These are phyloP conservation scores for Rhodotorula sp. DNA, from an alignment of 1,284 basidiomycete species.

Conservation along the genomic window DNA sequence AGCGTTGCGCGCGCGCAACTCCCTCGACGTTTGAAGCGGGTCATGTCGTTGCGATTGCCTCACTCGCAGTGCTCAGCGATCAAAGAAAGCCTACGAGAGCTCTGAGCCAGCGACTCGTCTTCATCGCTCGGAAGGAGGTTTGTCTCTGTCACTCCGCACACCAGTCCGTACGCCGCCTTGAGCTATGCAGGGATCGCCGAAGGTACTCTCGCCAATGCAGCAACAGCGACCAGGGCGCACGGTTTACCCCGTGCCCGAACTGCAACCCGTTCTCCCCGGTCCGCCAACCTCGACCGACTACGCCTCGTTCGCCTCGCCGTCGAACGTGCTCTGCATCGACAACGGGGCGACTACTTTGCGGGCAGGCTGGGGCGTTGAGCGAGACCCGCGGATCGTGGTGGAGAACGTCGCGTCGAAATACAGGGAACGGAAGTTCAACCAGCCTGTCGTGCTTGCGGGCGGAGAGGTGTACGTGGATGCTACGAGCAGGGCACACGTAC, in stretches of 20 bases:
- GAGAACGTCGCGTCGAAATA: constrained; percentile 78
- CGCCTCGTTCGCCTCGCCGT: neutral
- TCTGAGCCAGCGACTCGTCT: too few relatives aligned
- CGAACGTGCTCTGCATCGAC: constrained; percentile 71
- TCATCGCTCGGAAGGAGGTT: too few relatives aligned
- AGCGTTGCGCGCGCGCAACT: too few relatives aligned
- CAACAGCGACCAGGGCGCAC: neutral
- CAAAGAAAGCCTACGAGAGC: too few relatives aligned
- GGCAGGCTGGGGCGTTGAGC: constrained; percentile 71
- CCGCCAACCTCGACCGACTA: constrained; percentile 9
- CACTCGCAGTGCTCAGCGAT: too few relatives aligned
- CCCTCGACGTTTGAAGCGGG: too few relatives aligned
- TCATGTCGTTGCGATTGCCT: too few relatives aligned
- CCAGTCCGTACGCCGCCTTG: too few relatives aligned
- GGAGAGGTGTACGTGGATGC: constrained; percentile 79
- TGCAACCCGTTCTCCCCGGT: constrained; percentile 13
- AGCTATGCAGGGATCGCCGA: too few relatives aligned
- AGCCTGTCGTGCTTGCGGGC: constrained; percentile 76
- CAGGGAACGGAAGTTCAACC: constrained; percentile 80
- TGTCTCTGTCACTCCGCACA: too few relatives aligned
- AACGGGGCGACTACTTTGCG: constrained; percentile 76
- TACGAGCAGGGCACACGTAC: constrained; percentile 70
- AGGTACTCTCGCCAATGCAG: neutral
- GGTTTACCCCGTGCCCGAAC: constrained; percentile 30
- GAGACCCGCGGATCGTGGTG: constrained; percentile 57